Percentiles rank a stretch among this genome's conserved stretches.
These are phyloP conservation scores for Rhodotorula sp. DNA, from an alignment of 1,284 basidiomycete genomes.

Conservation along the genomic window DNA sequence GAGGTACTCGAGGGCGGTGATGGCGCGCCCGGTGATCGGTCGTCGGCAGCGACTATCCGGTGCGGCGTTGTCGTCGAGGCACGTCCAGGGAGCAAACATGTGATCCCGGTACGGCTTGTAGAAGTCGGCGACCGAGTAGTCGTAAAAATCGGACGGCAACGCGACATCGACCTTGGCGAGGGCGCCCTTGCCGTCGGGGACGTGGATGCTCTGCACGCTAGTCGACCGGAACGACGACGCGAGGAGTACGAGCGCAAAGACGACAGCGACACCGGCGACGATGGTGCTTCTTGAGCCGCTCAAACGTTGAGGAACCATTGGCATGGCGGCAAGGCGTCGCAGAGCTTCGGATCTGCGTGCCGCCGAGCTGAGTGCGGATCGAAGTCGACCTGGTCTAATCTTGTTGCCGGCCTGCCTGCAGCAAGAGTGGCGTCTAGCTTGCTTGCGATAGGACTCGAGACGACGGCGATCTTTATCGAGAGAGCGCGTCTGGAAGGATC, in stretches of 20 bases:
- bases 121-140: neutral
- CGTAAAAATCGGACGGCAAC: neutral
- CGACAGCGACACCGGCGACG: neutral
- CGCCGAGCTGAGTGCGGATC: neutral
- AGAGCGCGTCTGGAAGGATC: no score
- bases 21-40: neutral
- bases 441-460: no score
- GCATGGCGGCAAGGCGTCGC: neutral
- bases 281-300: neutral
- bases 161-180: neutral
- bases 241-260: neutral
- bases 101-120: conserved; percentile 1
- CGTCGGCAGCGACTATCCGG: neutral
- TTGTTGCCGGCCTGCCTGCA: no score
- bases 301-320: neutral
- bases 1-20: conserved; percentile 3
- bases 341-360: neutral
- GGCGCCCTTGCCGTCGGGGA: neutral
- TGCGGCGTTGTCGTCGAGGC: neutral
- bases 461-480: no score
- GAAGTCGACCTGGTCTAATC: neutral
- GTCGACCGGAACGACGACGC: neutral
- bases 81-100: conserved; percentile 1
- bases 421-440: no score
- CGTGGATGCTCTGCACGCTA: neutral